phyloP scores from a whole-genome alignment of 495 filamentous ascomycete genomes.

The Aspergillus biplanus region DNA sequence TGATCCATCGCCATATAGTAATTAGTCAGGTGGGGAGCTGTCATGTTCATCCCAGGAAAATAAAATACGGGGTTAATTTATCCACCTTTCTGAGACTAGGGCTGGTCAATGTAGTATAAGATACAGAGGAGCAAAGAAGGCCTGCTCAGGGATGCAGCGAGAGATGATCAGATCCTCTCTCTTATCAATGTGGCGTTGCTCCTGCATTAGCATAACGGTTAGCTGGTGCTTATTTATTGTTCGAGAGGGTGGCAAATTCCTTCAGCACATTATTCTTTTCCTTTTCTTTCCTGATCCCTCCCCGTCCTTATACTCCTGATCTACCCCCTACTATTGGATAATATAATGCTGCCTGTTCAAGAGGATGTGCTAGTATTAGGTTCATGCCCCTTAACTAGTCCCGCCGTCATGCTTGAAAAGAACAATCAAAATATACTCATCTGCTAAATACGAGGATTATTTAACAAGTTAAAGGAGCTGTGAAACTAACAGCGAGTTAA shows the following conservation, averaged over 20 bases:
- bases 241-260: not conserved
- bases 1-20: conserved; percentile 15
- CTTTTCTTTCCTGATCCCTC: not conserved
- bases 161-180: not conserved
- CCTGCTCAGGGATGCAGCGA: not conserved
- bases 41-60: conserved; percentile 9
- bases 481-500: conserved; percentile 23
- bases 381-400: no score
- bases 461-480: not conserved
- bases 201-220: conserved; percentile 22
- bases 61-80: not conserved
- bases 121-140: not conserved
- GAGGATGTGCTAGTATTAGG: no score
- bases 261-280: no score
- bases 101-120: not conserved
- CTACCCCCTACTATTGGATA: no score
- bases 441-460: not conserved
- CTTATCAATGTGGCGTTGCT: conserved; percentile 20
- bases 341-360: no score
- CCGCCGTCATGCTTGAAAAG: not conserved
- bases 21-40: conserved; percentile 8
- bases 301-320: not conserved
- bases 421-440: not conserved
- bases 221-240: not conserved
- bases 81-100: not conserved